Percentiles rank a stretch among this genome's conserved stretches.
phyloP scores from a whole-genome alignment of 179 eudicot species.

The Corrigiola litoralis region DNA sequence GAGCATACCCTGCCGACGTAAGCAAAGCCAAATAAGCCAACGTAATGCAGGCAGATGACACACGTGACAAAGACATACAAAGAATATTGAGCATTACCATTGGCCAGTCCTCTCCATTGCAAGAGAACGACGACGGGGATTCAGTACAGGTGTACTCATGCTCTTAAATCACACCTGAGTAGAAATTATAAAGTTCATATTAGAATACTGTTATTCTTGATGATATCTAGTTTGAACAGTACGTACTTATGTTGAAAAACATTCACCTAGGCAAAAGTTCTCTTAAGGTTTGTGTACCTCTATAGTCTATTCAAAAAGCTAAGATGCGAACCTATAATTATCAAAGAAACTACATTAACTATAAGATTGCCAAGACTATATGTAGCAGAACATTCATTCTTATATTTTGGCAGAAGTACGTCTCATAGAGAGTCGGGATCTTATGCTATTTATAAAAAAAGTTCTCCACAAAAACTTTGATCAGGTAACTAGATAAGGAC shows the following conservation, averaged over 20 bases:
- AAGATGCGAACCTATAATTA: too few relatives aligned
- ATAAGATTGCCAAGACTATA: too few relatives aligned
- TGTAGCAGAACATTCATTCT: too few relatives aligned
- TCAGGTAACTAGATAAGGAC: too few relatives aligned
- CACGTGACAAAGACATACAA: background rate
- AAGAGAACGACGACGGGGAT: slow-evolving; percentile 47
- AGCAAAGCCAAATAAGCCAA: background rate
- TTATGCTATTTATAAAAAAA: too few relatives aligned
- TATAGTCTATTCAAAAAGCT: too few relatives aligned
- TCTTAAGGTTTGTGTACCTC: too few relatives aligned
- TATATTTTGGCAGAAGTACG: too few relatives aligned
- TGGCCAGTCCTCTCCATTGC: slow-evolving; percentile 91
- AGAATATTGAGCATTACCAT: slow-evolving; percentile 38
- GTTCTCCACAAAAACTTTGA: too few relatives aligned
- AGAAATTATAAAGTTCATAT: background rate
- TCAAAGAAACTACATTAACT: too few relatives aligned
- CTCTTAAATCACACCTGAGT: background rate
- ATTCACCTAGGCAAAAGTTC: background rate
- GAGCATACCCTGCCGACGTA: slow-evolving; percentile 66
- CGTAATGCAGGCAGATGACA: background rate
- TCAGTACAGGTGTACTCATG: slow-evolving; percentile 25
- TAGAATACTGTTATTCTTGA: background rate
- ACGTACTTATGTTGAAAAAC: background rate
- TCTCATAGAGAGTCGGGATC: too few relatives aligned
- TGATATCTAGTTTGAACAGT: background rate